These are phyloP conservation scores for Lagenaria siceraria DNA, from an alignment of 306 rosid species.

Conservation along the genomic window DNA sequence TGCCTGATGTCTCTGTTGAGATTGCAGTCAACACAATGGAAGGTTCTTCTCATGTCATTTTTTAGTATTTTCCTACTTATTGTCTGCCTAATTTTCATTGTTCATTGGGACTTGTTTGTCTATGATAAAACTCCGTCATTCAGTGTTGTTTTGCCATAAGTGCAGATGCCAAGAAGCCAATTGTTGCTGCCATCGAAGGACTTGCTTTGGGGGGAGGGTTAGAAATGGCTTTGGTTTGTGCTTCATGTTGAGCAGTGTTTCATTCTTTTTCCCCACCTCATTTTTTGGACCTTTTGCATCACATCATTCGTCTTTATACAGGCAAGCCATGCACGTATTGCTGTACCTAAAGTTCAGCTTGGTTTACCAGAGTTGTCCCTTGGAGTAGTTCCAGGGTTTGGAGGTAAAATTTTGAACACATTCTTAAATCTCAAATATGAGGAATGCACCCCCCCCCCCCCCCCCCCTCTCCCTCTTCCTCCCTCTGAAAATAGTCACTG, in stretches of 20 bases:
- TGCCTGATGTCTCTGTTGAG: conserved; percentile 86
- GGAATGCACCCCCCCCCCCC: conserved; percentile 4
- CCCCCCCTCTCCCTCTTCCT: too few relatives aligned
- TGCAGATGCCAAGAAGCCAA: conserved; percentile 78
- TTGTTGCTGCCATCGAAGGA: conserved; percentile 87
- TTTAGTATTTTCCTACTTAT: neutral
- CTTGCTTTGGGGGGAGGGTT: conserved; percentile 99
- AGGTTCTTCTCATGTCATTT: conserved; percentile 34
- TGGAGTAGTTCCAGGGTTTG: conserved; percentile 92
- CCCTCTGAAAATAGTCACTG: neutral
- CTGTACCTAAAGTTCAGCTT: conserved; percentile 73
- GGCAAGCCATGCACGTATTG: conserved; percentile 93
- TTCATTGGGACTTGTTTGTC: neutral
- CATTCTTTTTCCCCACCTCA: neutral
- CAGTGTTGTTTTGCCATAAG: neutral
- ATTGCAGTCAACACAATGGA: conserved; percentile 65
- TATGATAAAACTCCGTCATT: neutral
- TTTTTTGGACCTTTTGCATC: neutral
- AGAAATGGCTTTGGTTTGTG: conserved; percentile 86
- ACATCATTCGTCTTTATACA: conserved; percentile 16
- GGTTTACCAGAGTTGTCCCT: conserved; percentile 92
- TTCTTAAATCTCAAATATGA: neutral
- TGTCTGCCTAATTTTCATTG: neutral
- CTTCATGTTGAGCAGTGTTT: conserved; percentile 1
- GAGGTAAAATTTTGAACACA: conserved; percentile 41